These are phyloP conservation scores for Grosmannia penicillata DNA, from an alignment of 2,329 filamentous ascomycete genomes.

Conservation along the genomic window DNA sequence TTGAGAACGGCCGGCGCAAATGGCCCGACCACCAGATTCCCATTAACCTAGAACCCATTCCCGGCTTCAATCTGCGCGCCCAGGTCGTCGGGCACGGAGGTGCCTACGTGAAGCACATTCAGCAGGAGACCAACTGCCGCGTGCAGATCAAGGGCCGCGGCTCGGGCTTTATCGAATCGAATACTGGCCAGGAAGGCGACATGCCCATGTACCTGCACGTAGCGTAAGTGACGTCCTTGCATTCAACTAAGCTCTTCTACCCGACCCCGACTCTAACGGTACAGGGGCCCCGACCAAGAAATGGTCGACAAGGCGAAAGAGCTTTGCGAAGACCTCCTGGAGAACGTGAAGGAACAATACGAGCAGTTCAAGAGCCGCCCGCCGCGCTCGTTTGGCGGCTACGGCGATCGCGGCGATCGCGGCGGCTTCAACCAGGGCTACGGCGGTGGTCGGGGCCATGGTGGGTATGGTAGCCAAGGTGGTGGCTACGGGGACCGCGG, in stretches of 20 bases:
- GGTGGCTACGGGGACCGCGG: constrained; percentile 21
- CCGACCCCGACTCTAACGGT: too few species aligned
- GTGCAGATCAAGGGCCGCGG: constrained; percentile 97
- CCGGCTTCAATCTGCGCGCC: constrained; percentile 88
- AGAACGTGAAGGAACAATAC: constrained; percentile 78
- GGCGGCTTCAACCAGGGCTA: constrained; percentile 17
- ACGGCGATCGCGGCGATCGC: constrained; percentile 27
- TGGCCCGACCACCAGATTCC: constrained; percentile 96
- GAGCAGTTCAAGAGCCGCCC: constrained; percentile 79
- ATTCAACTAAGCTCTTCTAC: too few species aligned
- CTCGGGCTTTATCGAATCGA: constrained; percentile 82
- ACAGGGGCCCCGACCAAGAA: constrained; percentile 68
- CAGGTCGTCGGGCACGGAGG: constrained; percentile 92
- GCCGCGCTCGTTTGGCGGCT: constrained; percentile 43
- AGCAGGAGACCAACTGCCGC: constrained; percentile 84
- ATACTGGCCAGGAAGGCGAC: constrained; percentile 80
- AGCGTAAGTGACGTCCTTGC: constrained; percentile 44
- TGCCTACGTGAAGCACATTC: constrained; percentile 95
- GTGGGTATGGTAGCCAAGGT: constrained; percentile 20
- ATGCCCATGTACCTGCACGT: constrained; percentile 96
- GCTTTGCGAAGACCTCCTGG: constrained; percentile 75
- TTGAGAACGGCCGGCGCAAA: constrained; percentile 53
- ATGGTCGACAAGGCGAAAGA: constrained; percentile 81
- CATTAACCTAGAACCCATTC: constrained; percentile 78
- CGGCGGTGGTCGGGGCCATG: constrained; percentile 27